Conservation (phyloP, 768 basidiomycete genomes). For the Xanthoconium stramineum region DNA sequence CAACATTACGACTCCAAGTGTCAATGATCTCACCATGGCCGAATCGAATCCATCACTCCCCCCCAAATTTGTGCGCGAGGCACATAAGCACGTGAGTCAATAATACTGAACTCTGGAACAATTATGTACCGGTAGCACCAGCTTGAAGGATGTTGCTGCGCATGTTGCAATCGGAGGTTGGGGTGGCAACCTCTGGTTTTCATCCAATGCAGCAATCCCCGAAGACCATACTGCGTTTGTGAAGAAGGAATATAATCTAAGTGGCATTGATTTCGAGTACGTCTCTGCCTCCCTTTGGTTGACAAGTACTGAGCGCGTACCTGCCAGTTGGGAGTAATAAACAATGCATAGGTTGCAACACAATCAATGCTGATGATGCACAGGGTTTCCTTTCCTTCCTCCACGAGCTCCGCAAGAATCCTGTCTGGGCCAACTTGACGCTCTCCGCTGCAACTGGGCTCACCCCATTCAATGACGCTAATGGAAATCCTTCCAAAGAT, state of each 20-base stretch:
- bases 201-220: conserved; percentile 52
- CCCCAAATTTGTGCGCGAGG: conserved; percentile 52
- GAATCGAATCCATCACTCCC: conserved; percentile 48
- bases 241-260: conserved; percentile 49
- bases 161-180: conserved; percentile 70
- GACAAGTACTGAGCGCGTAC: conserved; percentile 8
- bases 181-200: conserved; percentile 63
- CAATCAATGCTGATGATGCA: conserved; percentile 52
- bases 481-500: conserved; percentile 60
- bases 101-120: background rate
- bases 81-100: conserved; percentile 34
- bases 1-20: conserved; percentile 35
- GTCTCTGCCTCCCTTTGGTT: background rate
- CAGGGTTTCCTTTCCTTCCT: conserved; percentile 78
- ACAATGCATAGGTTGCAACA: conserved; percentile 70
- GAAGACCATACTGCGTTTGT: conserved; percentile 62
- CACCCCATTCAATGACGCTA: conserved; percentile 58
- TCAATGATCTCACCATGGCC: conserved; percentile 30
- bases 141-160: conserved; percentile 49
- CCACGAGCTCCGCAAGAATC: conserved; percentile 55
- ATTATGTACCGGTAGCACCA: background rate
- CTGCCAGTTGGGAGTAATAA: conserved; percentile 74
- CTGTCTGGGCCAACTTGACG: conserved; percentile 51
- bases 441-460: conserved; percentile 69
- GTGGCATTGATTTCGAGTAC: conserved; percentile 47